phyloP scores from a whole-genome alignment of 177 flowering plant genomes.

The Telopea speciosissima region DNA sequence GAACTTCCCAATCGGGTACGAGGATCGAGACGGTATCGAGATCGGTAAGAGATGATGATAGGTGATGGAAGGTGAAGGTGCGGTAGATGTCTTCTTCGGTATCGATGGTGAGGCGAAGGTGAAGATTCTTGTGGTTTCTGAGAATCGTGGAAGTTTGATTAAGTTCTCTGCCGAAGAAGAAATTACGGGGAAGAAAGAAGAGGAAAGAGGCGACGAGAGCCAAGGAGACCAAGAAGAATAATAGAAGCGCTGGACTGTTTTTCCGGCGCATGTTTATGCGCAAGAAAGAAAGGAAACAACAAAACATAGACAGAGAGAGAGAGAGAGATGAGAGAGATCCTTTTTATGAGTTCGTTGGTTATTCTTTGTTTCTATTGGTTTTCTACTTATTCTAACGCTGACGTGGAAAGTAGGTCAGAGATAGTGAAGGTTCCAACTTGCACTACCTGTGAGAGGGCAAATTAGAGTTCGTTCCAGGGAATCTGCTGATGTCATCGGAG shows the following conservation, averaged over 20 bases:
- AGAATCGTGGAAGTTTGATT: not conserved
- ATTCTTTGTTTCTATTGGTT: no score
- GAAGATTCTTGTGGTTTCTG: not conserved
- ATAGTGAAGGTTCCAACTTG: no score
- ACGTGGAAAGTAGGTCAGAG: no score
- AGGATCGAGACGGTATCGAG: constrained; percentile 33
- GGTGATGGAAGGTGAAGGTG: constrained; percentile 12
- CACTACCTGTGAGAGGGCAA: no score
- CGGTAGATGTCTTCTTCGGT: constrained; percentile 2
- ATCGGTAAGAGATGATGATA: not conserved
- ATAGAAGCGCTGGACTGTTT: constrained; percentile 10
- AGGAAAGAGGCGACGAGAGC: constrained; percentile 16
- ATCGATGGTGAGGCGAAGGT: constrained; percentile 1
- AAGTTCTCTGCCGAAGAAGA: not conserved
- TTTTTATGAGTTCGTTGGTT: no score
- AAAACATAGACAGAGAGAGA: no score
- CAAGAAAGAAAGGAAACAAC: constrained; percentile 9
- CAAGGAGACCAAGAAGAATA: constrained; percentile 13
- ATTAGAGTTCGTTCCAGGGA: no score
- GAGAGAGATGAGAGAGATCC: no score
- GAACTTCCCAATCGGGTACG: constrained; percentile 67
- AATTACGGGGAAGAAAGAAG: constrained; percentile 13
- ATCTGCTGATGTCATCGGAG: no score
- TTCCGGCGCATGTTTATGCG: constrained; percentile 17
- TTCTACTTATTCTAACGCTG: no score